A percentile compares a stretch with the other conserved stretches of the same genome.
Evolutionary conservation across 164 flowering plant species (phyloP).

Genomic region (Amborella trichopoda): DNA sequence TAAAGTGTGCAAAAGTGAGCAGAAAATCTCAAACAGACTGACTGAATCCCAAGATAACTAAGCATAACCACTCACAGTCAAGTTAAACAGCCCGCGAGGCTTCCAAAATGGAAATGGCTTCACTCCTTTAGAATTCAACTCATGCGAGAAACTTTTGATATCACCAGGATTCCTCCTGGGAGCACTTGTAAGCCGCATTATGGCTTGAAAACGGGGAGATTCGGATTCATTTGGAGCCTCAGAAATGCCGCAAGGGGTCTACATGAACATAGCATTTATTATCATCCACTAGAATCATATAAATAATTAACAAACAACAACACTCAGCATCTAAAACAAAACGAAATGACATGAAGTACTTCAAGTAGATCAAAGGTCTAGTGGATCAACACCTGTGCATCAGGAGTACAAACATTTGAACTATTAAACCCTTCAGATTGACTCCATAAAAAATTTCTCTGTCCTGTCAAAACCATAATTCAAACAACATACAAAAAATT

Average conservation of each 20-base stretch:
- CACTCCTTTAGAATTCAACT: constrained; percentile 95
- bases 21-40: not conserved
- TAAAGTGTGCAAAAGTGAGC: too few relatives aligned
- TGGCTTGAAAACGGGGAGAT: constrained; percentile 99
- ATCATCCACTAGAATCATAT: too few relatives aligned
- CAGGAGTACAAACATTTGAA: constrained; percentile 67
- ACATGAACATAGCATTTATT: constrained; percentile 12
- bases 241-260: constrained; percentile 59
- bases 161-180: constrained; percentile 92
- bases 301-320: not conserved
- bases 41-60: not conserved
- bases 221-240: constrained; percentile 98
- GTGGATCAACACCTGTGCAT: constrained; percentile 26
- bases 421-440: constrained; percentile 46
- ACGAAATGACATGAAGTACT: not conserved
- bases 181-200: constrained; percentile 91
- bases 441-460: constrained; percentile 31
- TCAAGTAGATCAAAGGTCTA: not conserved
- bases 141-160: constrained; percentile 97
- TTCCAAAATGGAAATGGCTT: constrained; percentile 97
- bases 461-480: too few relatives aligned
- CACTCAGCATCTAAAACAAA: constrained; percentile 1
- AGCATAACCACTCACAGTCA: constrained; percentile 54
- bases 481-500: too few relatives aligned
- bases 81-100: constrained; percentile 81